Evolutionary conservation across 495 filamentous ascomycete genomes (phyloP), one percentile per base, ranked within the genome.

Genomic region (Penicillium chermesinum): DNA sequence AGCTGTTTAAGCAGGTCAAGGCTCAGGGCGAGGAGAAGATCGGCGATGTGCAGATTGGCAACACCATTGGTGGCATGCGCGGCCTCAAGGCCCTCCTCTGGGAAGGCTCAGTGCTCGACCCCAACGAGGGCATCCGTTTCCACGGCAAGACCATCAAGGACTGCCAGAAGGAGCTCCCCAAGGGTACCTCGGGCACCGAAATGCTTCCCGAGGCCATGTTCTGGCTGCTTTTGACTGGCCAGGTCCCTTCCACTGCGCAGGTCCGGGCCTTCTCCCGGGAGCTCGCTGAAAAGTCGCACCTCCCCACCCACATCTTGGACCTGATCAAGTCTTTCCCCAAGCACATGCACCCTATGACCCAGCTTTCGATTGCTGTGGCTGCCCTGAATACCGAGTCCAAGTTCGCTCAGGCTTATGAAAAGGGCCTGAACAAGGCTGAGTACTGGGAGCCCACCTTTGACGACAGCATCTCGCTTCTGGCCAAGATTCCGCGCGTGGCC

Each of bases 141-240:
- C 93, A 96, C 65, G 94, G 94, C 59, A 84, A 85, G 57, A 96
- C 89, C 40, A 98, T 98, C 77, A 94, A 93, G 73, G 93, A 98
- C 63, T 98, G 93, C 78, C 91, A 96, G 62, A 79, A 81, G 48
- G 82, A 94, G 63, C 81, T 98, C 7, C 93, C 93, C 58, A 96
- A 96, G 74, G 93, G 91, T 44, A 87, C 80, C 46, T 81, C 86
- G 2, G 93, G 93, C 48, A 93, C 88, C n/a, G 91, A 98, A 74
- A 97, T 97, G 94, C 84, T 98, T 2, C 93, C 93, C 32, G 93
- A 98, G 70, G 84, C 90, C 62, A 97, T 98, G 93, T 98, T 98
- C 79, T 98, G 93, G 93, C 85, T 98, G 19, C 84, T 98, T 13
- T 71, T 98, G 50, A 98, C 93, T 7, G 94, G 93, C 48, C 77